Evolutionary conservation across 192 early-diverging fungal species (phyloP), one percentile per base, ranked within the genome.

Genomic region (Coemansia sp.): DNA sequence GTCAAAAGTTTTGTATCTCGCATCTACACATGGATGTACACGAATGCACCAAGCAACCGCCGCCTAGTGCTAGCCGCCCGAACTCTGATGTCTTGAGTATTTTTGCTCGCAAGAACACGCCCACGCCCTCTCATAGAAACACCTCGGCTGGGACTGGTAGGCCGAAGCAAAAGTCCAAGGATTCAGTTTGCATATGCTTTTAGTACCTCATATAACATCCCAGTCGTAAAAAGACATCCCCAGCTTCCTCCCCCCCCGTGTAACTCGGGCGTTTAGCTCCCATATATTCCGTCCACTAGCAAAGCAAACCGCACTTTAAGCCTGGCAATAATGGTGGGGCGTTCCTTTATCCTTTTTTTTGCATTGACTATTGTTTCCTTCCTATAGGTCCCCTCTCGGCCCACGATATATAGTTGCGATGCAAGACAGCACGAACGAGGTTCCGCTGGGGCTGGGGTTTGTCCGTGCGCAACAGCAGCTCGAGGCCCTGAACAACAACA

Each of bases 1-100:
- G 64, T 14, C 51, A 74, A 20, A 70, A 69, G 25, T 91, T 79
- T 50, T 93, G 91, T 61, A 67, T 93, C 36, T 84, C 84, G 50
- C 91, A 93, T 69, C 80, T 89, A 20, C 62, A 88, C 27, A 82
- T 85, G 30, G 47, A 60, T 20, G 87, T 87, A 38, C 90, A 92
- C 54, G 51, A 76, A 7, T 92, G 90, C 18, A 36, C 38, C 21
- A 28, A 36, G 46, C 56, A 44, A 43, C 64, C 23, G 37, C 43
- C 9, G 28, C 38, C 46, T 20, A 6, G 37, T 12, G 29, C 19
- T n/a, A n/a, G n/a, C n/a, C n/a, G n/a, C n/a, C n/a, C n/a, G n/a
- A n/a, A n/a, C n/a, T n/a, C n/a, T 17, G 48, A 40, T 28, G 34
- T 41, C 48, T 35, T 59, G 41, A 51, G 29, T 21, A 32, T 51